Conservation (phyloP, 176 grass and related monocot species). For the Paspalum vaginatum region DNA sequence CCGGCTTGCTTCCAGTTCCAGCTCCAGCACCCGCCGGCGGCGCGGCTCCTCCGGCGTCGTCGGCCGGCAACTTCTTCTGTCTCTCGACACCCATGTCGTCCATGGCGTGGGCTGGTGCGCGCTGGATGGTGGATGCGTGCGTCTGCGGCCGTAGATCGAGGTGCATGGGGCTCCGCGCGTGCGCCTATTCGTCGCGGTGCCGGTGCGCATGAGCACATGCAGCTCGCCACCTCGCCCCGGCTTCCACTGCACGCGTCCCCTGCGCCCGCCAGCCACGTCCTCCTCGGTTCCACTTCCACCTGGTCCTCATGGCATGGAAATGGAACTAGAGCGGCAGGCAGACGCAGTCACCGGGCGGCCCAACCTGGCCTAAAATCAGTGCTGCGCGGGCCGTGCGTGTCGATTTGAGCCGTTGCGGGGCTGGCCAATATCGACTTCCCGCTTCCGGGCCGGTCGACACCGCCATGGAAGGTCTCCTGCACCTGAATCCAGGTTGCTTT, state of each 20-base stretch:
- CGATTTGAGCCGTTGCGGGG: no score
- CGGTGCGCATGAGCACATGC: constrained; percentile 59
- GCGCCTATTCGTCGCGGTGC: neutral
- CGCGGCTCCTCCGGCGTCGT: neutral
- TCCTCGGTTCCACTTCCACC: neutral
- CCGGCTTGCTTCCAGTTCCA: neutral
- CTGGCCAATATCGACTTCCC: no score
- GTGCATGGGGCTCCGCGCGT: neutral
- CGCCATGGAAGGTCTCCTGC: no score
- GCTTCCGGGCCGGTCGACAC: no score
- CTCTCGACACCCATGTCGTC: constrained; percentile 12
- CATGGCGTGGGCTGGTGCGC: constrained; percentile 3
- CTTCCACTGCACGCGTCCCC: constrained; percentile 37
- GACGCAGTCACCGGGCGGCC: neutral
- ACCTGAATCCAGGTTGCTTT: no score
- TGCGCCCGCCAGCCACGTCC: constrained; percentile 26
- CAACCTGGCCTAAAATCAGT: neutral
- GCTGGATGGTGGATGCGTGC: neutral
- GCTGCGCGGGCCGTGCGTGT: no score
- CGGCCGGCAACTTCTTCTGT: neutral
- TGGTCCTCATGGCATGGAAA: no score
- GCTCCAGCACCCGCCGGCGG: neutral
- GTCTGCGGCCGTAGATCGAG: neutral
- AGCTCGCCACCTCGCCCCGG: constrained; percentile 44
- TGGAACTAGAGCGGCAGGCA: neutral